Evolutionary conservation across 1,284 basidiomycete species (phyloP), one percentile per base, ranked within the genome.

Genomic region (Trametes polyzona): DNA sequence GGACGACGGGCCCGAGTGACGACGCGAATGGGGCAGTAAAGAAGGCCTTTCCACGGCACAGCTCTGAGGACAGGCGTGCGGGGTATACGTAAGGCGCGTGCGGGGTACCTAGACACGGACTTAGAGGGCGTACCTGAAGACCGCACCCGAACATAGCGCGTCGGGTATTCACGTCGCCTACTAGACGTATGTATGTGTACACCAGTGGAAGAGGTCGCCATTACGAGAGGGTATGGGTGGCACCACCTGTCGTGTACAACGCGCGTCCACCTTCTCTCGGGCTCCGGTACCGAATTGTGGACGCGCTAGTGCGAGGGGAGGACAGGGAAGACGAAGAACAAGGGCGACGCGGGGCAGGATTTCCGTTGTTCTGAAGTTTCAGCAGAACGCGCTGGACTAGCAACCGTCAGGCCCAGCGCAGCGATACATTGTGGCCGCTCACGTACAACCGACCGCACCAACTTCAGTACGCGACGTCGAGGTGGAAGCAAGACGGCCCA

Each of bases 41-140:
- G n/a, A n/a, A 41, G 29, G 12, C 10, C 12, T 24, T 21, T 14
- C 23, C 32, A 52, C 49, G 36, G 50, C 56, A 52, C 50, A 52
- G 56, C 56, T 39, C 55, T 52, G 21, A 33, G 32, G 9, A 21
- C 27, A 14, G 33, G 32, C 23, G 44, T 21, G 41, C 40, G 39
- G 32, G 32, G 43, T 27, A 17, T 37, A 57, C 55, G 55, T 57
- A 52, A 51, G 21, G n/a, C 27, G 43, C 17, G 17, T 17, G 17
- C 35, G 33, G 39, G 47, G 44, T 35, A 36, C 10, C 14, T 8
- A 21, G 2, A 42, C 21, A 23, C 43, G 49, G 33, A 23, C 39
- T 36, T 44, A 29, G 51, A 30, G 23, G 42, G 42, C 51, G 51
- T 48, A 47, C 36, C 43, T 52, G 49, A 29, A 35, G 49, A 17